phyloP scores from a whole-genome alignment of 192 early-diverging fungal genomes.

The Chytriomyces sp. region DNA sequence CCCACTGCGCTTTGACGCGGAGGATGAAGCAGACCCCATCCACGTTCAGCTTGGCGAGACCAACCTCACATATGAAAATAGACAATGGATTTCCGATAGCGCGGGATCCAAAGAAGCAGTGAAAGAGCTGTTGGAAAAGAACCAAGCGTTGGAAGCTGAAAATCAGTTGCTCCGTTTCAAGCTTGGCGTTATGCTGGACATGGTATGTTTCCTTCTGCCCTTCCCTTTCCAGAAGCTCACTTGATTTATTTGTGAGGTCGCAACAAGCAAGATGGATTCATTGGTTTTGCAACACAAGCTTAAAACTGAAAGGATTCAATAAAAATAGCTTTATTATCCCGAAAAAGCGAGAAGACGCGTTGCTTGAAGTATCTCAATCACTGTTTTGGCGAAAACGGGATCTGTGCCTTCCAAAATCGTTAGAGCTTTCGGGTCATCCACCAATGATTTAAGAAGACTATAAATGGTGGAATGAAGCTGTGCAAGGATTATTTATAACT shows the following conservation, averaged over 20 bases:
- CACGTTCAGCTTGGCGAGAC: constrained; percentile 14
- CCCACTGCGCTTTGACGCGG: constrained; percentile 19
- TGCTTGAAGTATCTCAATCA: constrained; percentile 19
- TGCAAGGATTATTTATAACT: too few species aligned
- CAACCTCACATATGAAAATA: constrained; percentile 20
- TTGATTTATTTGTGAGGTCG: background rate
- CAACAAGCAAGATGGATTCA: constrained; percentile 15
- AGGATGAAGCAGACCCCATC: constrained; percentile 23
- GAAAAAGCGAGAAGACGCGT: constrained; percentile 17
- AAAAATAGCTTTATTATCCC: background rate
- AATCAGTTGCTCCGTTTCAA: constrained; percentile 45
- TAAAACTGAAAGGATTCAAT: background rate
- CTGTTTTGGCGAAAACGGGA: constrained; percentile 11
- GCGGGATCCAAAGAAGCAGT: background rate
- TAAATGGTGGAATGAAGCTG: constrained; percentile 16
- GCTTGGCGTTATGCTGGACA: constrained; percentile 38
- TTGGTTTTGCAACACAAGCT: background rate
- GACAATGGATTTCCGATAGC: constrained; percentile 17
- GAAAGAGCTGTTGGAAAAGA: constrained; percentile 36
- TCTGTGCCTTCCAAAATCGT: background rate
- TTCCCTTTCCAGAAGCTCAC: background rate
- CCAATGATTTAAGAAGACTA: background rate
- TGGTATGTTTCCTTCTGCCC: constrained; percentile 20
- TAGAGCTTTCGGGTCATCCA: background rate
- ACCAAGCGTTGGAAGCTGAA: constrained; percentile 40